Conservation (phyloP, 2,329 filamentous ascomycete genomes). For the Penicillium sclerotiorum region DNA sequence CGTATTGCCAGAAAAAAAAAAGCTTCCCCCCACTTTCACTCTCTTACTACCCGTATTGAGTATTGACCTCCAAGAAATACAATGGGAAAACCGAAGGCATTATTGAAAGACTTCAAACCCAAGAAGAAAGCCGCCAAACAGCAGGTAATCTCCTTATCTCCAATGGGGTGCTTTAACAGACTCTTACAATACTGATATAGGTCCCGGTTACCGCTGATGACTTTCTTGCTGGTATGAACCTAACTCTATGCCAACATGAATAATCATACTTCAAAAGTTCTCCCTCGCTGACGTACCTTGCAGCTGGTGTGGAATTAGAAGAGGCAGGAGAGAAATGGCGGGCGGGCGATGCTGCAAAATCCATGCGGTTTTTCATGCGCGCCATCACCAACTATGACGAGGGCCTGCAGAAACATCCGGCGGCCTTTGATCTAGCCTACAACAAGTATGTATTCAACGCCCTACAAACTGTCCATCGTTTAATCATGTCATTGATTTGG, state of each 20-base stretch:
- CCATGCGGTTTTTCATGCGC: conserved; percentile 59
- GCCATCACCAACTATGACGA: conserved; percentile 69
- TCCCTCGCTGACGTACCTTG: not conserved
- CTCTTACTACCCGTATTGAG: no score
- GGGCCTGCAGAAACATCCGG: conserved; percentile 62
- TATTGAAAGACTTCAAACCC: conserved; percentile 46
- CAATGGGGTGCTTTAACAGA: not conserved
- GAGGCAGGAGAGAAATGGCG: conserved; percentile 75
- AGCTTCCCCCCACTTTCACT: no score
- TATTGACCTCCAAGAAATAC: no score
- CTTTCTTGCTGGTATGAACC: conserved; percentile 59
- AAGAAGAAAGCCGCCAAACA: conserved; percentile 45
- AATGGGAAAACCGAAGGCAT: conserved; percentile 45
- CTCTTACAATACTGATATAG: conserved; percentile 13
- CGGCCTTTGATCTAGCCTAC: conserved; percentile 71
- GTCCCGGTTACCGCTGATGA: conserved; percentile 66
- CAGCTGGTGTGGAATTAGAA: conserved; percentile 68
- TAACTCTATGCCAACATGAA: no score
- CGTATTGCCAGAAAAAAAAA: no score
- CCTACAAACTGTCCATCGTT: not conserved
- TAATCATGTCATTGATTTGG: not conserved
- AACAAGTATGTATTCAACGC: conserved; percentile 62
- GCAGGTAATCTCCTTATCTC: conserved; percentile 33
- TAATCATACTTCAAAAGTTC: not conserved
- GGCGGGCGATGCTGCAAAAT: conserved; percentile 69